A percentile compares a stretch with the other conserved stretches of the same genome.
Conservation (phyloP, 2,329 filamentous ascomycete genomes). For the Fusarium azukiicola region DNA sequence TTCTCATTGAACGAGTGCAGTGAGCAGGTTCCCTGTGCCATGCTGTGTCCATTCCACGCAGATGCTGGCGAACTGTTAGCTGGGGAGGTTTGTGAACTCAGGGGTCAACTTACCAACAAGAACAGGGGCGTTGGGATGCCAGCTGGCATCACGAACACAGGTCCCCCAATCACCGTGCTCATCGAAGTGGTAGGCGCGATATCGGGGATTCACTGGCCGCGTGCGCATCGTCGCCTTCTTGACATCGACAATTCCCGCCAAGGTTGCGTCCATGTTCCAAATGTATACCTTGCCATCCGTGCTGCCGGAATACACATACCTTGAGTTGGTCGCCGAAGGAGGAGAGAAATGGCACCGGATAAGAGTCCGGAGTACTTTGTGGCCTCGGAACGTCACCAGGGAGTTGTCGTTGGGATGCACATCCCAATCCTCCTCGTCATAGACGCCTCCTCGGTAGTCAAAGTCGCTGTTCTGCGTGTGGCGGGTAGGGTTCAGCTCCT, state of each 20-base stretch:
- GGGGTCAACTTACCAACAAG: conserved; percentile 78
- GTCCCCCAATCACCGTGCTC: conserved; percentile 84
- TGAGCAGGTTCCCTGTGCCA: conserved; percentile 87
- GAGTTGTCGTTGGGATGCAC: conserved; percentile 91
- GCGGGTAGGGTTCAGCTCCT: conserved; percentile 75
- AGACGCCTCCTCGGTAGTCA: conserved; percentile 87
- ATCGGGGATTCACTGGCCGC: conserved; percentile 75
- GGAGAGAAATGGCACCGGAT: conserved; percentile 98
- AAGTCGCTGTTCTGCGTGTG: conserved; percentile 79
- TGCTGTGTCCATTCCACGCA: conserved; percentile 89
- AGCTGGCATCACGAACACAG: conserved; percentile 92
- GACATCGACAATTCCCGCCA: conserved; percentile 90
- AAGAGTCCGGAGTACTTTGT: conserved; percentile 92
- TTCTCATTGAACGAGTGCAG: conserved; percentile 89
- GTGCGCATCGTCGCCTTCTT: conserved; percentile 83
- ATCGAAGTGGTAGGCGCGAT: conserved; percentile 78
- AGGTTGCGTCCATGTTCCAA: conserved; percentile 95
- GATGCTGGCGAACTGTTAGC: conserved; percentile 78
- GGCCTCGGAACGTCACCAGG: conserved; percentile 95
- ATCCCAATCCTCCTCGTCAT: conserved; percentile 81
- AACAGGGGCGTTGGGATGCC: conserved; percentile 92
- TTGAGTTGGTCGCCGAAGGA: conserved; percentile 89
- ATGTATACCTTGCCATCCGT: conserved; percentile 94
- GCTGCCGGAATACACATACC: conserved; percentile 96
- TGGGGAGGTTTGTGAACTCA: background rate